These are phyloP conservation scores for Periconia sp. DNA, from an alignment of 2,329 filamentous ascomycete species.

Conservation along the genomic window DNA sequence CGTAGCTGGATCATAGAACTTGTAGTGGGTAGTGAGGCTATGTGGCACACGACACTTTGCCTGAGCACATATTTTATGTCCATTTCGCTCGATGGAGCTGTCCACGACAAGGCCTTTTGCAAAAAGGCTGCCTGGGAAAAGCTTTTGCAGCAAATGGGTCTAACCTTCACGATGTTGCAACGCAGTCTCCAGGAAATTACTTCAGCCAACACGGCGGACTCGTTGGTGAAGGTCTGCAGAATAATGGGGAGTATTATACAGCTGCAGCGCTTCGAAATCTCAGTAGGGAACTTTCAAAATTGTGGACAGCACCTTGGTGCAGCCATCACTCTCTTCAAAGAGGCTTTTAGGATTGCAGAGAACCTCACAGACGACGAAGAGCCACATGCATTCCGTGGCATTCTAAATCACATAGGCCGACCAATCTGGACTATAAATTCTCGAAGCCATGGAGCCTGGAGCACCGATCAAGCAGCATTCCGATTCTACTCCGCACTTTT, in stretches of 20 bases:
- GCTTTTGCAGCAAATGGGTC: constrained; percentile 9
- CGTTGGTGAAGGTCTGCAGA: neutral
- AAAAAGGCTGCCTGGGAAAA: constrained; percentile 3
- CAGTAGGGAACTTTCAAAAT: constrained; percentile 50
- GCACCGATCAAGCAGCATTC: constrained; percentile 41
- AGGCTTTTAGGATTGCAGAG: constrained; percentile 22
- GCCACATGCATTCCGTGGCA: constrained; percentile 10
- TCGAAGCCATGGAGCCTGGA: constrained; percentile 21
- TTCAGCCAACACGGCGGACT: neutral
- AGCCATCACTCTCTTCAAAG: constrained; percentile 53
- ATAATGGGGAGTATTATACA: constrained; percentile 52
- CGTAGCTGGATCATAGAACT: constrained; percentile 62
- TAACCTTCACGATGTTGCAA: constrained; percentile 9
- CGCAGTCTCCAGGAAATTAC: constrained; percentile 11
- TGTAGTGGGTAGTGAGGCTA: constrained; percentile 53
- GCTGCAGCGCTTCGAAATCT: constrained; percentile 57
- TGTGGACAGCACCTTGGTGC: constrained; percentile 56
- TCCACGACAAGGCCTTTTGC: neutral
- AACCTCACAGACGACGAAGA: neutral
- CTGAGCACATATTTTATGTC: constrained; percentile 59
- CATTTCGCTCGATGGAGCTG: neutral
- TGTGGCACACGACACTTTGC: constrained; percentile 26
- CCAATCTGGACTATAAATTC: constrained; percentile 4
- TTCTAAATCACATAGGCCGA: constrained; percentile 17
- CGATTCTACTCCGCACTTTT: constrained; percentile 40